Evolutionary conservation across 2,329 filamentous ascomycete genomes (phyloP), one percentile per base, ranked within the genome.

Genomic region (Colletotrichum costaricense): DNA sequence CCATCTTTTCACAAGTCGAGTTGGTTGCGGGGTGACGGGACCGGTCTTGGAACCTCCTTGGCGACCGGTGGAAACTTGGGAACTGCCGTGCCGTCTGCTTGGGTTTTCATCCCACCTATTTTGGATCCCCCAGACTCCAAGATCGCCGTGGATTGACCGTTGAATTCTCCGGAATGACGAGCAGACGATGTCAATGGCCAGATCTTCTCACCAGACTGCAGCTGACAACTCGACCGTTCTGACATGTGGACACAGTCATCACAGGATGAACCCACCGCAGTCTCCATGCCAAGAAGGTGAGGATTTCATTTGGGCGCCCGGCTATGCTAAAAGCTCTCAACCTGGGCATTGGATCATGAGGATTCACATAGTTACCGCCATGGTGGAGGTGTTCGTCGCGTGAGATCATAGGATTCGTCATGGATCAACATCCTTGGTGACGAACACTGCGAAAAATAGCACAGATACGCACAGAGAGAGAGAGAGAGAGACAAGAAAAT

Each of bases 341-440:
- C 5, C 30, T 9, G 52, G 42, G 42, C n/a, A 57, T 52, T 63
- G 14, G 4, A 12, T 35, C 22, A 54, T 63, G 64, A 28, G 52
- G 46, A 56, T 49, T 59, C 9, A 19, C 55, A 59, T 12, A 12
- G 24, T 35, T 5, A 52, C 12, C 19, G 16, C 12, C n/a, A 49
- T 55, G n/a, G 16, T 55, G 49, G 16, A 19, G 38, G 5, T 58
- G 30, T 64, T 69, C 26, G n/a, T 57, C 60, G 59, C 22, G 46
- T 73, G 46, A 56, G 46, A 64, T 56, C 9, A 64, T 30, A 59
- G 49, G 66, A 69, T 26, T 60, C 59, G 55, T 30, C 49, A 73
- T 42, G 55, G 70, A 70, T 73, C 54, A 63, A 49, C 54, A 49
- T 57, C 59, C 59, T 24, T 6, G 16, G 26, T 58, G 54, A 58